Base-by-base conservation (phyloP, 257 asterid species). In the Echites panduratus region DNA sequence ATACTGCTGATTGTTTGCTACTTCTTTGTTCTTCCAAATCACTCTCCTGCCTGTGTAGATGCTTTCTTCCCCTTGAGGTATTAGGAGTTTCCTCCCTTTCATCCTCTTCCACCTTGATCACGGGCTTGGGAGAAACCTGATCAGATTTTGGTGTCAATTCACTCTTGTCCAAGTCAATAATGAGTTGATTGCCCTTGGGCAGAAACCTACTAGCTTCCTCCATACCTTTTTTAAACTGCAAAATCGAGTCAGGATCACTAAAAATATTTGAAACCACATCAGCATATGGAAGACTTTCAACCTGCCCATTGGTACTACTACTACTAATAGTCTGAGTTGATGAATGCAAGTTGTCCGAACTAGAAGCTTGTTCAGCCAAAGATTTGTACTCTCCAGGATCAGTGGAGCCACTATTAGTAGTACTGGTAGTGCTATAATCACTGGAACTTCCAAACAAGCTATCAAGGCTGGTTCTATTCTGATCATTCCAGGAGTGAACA, bases 201-300 rank as follows among this genome's bases (percentile, higher is more conserved):
- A 94, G 90, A 73, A 94, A 91, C 70, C 85, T 91, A 74, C 83
- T 89, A 47, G 97, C 99, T 85, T 91, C 99, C 82, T 91, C 99
- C 96, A 87, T 76, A 73, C 99, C 99, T 80, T 86, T 90, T 80
- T 84, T 79, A 85, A 91, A 91, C 83, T 89, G 99, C 83, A 86
- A 79, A 72, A 91, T 80, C 54, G 96, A 88, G 75, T 94, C 96
- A 13, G 86, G 83, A 75, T 88, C 84, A 17, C 71, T 83, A 76
- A 89, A 89, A 32, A 87, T 43, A 53, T 82, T 87, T 49, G 84
- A 83, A 73, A 88, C 66, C 78, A 72, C 48, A 75, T 73, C 76
- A 29, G 81, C 43, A 72, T 72, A 70, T 47, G 54, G 79, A 72
- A 76, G 70, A 47, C 89, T 69, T 75, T 77, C 75, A 74, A 52